Base-by-base conservation (phyloP, 495 filamentous ascomycete species). In the Penicillium tannophilum region DNA sequence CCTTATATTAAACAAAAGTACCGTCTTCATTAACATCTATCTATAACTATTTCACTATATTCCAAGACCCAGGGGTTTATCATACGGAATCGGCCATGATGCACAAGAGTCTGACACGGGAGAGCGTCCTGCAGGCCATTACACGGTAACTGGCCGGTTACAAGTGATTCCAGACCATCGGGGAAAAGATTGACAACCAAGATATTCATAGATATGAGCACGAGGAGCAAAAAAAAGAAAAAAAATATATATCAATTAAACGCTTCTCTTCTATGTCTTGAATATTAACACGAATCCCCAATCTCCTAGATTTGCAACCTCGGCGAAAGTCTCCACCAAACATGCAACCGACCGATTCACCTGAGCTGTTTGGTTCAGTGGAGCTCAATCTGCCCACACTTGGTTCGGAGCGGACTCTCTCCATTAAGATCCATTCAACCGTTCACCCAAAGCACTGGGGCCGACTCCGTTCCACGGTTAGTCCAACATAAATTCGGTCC, bases 31-130 rank as follows among this genome's bases (percentile, higher is more conserved):
- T 9, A 33, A 12, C 8, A 36, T 3, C 33, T 36, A 12, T 36
- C 36, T 8, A 12, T 12, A 41, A 1, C 6, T 5, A 1, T 23
- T 23, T 23, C 20, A 23, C 11, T 41, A 41, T 36, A 7, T n/a
- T n/a, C n/a, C 16, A 10, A 3, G 36, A 33, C 48, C 26, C 6
- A 19, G 26, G 26, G 33, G 17, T 35, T 24, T 19, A 41, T 30
- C 10, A 42, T 16, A 43, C 10, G 14, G n/a, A 26, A 52, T 49
- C 24, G 60, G 35, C 49, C 36, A 35, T 43, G 42, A 23, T 58
- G 49, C 56, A 59, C 59, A 62, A 60, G 56, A 54, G 44, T 59
- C 53, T 60, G 45, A 63, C 60, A 52, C 55, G 10, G 63, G 36
- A 54, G 50, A 54, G 50, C 47, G 26, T 45, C 60, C 63, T 63